Base-by-base conservation (phyloP, 208 protist species). In the Trypanosoma avium region DNA sequence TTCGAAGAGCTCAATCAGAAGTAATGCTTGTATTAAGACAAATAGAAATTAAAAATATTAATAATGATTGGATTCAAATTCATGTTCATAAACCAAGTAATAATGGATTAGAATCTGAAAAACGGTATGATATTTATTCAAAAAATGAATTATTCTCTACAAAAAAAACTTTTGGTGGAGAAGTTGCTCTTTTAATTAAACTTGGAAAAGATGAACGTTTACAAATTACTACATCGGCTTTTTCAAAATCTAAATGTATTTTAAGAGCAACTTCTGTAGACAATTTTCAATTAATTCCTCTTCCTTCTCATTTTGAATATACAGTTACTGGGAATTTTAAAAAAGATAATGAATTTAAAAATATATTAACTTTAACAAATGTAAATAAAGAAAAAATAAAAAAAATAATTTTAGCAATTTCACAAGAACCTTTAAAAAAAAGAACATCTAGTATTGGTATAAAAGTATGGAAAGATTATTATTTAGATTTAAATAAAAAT, bases 61-160 rank as follows among this genome's bases (percentile, higher is more conserved):
- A 4, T 57, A 3, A 68, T 55, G 27, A 61, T 50, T 76, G 52
- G 74, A 61, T 82, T 77, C 64, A 67, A 27, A 56, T 78, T 7
- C 57, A 73, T 55, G n/a, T 69, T 46, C 53, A 63, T 19, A 72
- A 73, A 58, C 21, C 15, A 24, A 57, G 19, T 45, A 13, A 45
- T 64, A 13, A 17, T 29, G 50, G 22, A 57, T 33, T 1, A n/a
- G 56, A 58, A 10, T 38, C 47, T 1, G 4, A 45, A 17, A 61
- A 65, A 36, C 65, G 77, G 10, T 86, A 85, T 65, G 77, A 79
- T 58, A 56, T 90, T n/a, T 79, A 59, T 38, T 49, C 70, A 27
- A 70, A 62, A 53, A 90, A 84, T 52, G 64, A 65, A 38, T 54
- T 84, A 48, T 71, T 82, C 59, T 59, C 54, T 12, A 84, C 77